Evolutionary conservation across 129 eudicot species (phyloP).

Genomic region (Helianthus tuberosus): DNA sequence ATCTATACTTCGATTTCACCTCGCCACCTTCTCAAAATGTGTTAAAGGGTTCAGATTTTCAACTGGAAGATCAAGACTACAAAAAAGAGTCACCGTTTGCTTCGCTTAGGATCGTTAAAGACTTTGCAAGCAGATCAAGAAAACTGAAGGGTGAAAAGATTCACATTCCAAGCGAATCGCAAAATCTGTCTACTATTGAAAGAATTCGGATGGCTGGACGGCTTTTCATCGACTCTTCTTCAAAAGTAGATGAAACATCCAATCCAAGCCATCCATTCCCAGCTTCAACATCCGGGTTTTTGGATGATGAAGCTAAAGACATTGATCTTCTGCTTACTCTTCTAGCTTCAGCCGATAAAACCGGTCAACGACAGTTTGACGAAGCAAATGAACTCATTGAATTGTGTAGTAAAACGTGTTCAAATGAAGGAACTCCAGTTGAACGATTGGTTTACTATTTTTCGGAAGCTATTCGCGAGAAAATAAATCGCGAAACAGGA

Average conservation of each 20-base stretch:
- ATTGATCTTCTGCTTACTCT: slow-evolving; percentile 43
- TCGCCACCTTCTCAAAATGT: slow-evolving; percentile 18
- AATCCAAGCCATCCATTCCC: slow-evolving; percentile 11
- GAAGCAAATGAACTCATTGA: slow-evolving; percentile 34
- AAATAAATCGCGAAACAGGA: slow-evolving; percentile 46
- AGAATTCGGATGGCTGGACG: slow-evolving; percentile 38
- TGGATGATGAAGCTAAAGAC: slow-evolving; percentile 38
- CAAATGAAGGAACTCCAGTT: slow-evolving; percentile 34
- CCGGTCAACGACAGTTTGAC: slow-evolving; percentile 37
- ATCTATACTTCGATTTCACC: slow-evolving; percentile 8
- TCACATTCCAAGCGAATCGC: neutral
- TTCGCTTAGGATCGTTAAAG: slow-evolving; percentile 14
- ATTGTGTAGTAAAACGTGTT: slow-evolving; percentile 25
- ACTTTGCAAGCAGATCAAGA: slow-evolving; percentile 20
- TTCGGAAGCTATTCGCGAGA: slow-evolving; percentile 44
- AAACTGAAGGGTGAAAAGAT: slow-evolving; percentile 13
- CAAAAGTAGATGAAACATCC: slow-evolving; percentile 3
- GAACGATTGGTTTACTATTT: slow-evolving; percentile 51
- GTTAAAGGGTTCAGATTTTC: neutral
- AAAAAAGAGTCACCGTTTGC: slow-evolving; percentile 11
- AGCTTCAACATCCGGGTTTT: slow-evolving; percentile 15
- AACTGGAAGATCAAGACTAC: neutral
- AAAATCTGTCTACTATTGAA: slow-evolving; percentile 27
- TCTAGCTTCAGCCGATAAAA: slow-evolving; percentile 51
- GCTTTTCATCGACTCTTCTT: slow-evolving; percentile 30